Percentiles rank a stretch among this genome's conserved stretches.
phyloP scores from a whole-genome alignment of 2,329 filamentous ascomycete genomes.

The Aureobasidium sp. region DNA sequence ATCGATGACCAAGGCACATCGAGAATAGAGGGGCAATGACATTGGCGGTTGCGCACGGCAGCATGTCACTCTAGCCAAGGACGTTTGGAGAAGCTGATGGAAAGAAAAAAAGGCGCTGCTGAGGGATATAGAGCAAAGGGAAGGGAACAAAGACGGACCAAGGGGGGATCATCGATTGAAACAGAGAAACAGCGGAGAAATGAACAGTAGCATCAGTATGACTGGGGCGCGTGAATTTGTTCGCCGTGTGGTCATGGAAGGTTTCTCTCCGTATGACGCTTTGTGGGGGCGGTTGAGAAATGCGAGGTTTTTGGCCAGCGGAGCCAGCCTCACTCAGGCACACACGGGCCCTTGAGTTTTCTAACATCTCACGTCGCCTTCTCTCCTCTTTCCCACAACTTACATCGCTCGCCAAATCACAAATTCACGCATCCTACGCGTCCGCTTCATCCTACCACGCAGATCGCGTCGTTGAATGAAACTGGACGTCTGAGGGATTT shows the following conservation, averaged over 20 bases:
- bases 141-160: not conserved
- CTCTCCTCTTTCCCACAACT: not conserved
- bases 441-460: constrained; percentile 1
- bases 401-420: not conserved
- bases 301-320: not conserved
- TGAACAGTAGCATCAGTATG: not conserved
- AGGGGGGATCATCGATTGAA: not conserved
- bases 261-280: not conserved
- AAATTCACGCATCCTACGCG: not conserved
- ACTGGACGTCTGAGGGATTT: not conserved
- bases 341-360: not conserved
- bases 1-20: not conserved
- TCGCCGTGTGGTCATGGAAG: not conserved
- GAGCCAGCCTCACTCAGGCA: not conserved
- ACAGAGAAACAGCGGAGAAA: not conserved
- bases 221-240: not conserved
- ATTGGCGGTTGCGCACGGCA: not conserved
- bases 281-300: too few species aligned
- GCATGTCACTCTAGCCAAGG: not conserved
- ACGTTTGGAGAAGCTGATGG: not conserved
- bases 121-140: not conserved
- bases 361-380: not conserved
- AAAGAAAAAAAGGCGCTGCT: not conserved
- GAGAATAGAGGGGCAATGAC: constrained; percentile 1
- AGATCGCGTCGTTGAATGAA: constrained; percentile 8